Conservation (phyloP, 306 rosid genomes). For the Cicer arietinum region DNA sequence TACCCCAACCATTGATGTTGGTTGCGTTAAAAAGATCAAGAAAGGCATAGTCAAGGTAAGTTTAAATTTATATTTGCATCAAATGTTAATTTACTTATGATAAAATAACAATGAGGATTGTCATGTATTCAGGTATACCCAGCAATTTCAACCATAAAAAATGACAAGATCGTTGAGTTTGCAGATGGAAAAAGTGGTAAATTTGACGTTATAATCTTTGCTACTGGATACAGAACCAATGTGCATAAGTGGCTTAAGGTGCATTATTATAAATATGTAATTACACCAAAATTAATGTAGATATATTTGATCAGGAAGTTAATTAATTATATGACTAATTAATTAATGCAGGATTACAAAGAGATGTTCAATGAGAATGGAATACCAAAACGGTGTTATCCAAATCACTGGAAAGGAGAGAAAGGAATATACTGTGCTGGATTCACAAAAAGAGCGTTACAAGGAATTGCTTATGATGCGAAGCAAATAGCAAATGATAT, state of each 20-base stretch:
- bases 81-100: not conserved
- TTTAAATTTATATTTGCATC: too few species aligned
- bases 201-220: conserved; percentile 67
- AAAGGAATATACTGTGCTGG: conserved; percentile 62
- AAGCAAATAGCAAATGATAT: conserved; percentile 54
- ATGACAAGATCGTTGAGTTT: conserved; percentile 44
- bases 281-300: not conserved
- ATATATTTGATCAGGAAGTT: not conserved
- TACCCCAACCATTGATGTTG: conserved; percentile 74
- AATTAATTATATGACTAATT: not conserved
- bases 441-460: conserved; percentile 55
- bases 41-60: conserved; percentile 59
- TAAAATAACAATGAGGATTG: not conserved
- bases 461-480: conserved; percentile 62
- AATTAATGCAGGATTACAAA: conserved; percentile 52
- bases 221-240: conserved; percentile 68
- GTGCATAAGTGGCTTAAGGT: conserved; percentile 77
- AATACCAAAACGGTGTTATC: conserved; percentile 58
- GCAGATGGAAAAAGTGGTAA: conserved; percentile 44
- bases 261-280: not conserved
- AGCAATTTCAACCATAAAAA: conserved; percentile 39
- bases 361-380: conserved; percentile 59
- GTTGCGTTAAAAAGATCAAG: conserved; percentile 49
- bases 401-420: conserved; percentile 66
- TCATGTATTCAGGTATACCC: conserved; percentile 55